phyloP scores from a whole-genome alignment of 257 asterid species.

The Coffea canephora region DNA sequence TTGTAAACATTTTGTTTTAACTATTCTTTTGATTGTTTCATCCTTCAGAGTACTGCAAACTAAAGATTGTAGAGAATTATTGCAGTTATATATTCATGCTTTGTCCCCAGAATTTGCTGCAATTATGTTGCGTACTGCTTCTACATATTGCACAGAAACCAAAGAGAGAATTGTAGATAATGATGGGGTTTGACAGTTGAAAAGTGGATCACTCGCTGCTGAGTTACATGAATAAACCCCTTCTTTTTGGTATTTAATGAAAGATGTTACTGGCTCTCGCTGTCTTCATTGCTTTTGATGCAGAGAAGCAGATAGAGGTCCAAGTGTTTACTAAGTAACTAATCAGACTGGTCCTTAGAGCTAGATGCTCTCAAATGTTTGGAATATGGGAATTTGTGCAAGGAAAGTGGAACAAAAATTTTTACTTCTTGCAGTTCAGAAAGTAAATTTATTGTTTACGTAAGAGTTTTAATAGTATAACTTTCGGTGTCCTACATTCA shows the following conservation, averaged over 20 bases:
- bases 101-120: conserved; percentile 2
- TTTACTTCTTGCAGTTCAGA: conserved; percentile 6
- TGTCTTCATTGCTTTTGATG: conserved; percentile 90
- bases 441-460: conserved; percentile 4
- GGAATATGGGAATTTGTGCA: conserved; percentile 50
- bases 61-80: neutral
- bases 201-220: neutral
- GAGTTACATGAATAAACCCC: conserved; percentile 18
- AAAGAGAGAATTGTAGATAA: neutral
- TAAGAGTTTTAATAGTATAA: conserved; percentile 8
- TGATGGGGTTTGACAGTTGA: neutral
- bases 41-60: neutral
- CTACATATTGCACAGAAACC: neutral
- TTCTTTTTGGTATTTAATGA: conserved; percentile 24
- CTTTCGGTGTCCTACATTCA: conserved; percentile 25
- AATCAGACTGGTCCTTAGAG: conserved; percentile 62
- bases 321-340: conserved; percentile 57
- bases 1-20: neutral
- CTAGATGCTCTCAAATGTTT: conserved; percentile 54
- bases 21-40: neutral
- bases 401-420: conserved; percentile 27
- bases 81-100: neutral
- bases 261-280: conserved; percentile 62
- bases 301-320: conserved; percentile 81
- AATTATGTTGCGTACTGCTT: neutral